phyloP scores from a whole-genome alignment of 805 yeast genomes.

The Starmerella tilneyi region DNA sequence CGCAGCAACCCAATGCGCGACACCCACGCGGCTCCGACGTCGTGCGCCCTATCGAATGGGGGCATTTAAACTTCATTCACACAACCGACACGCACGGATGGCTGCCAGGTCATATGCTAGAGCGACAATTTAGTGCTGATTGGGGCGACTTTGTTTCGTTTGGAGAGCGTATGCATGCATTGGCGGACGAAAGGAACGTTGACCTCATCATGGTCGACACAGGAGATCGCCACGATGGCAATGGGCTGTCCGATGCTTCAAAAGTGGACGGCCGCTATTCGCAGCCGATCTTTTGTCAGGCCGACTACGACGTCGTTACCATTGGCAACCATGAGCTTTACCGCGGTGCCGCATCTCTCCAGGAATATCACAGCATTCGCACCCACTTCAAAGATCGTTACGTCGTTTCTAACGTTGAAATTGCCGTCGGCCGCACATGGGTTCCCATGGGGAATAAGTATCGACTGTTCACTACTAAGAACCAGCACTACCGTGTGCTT shows the following conservation, averaged over 20 bases:
- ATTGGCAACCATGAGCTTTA: slow-evolving; percentile 88
- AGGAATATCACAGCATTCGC: slow-evolving; percentile 48
- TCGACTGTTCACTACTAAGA: slow-evolving; percentile 52
- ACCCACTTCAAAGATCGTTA: slow-evolving; percentile 48
- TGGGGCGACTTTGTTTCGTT: slow-evolving; percentile 92
- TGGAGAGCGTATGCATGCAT: slow-evolving; percentile 37
- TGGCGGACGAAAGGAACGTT: slow-evolving; percentile 38
- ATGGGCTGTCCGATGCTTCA: slow-evolving; percentile 69
- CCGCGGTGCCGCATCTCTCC: slow-evolving; percentile 47
- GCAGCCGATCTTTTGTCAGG: slow-evolving; percentile 46
- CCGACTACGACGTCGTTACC: slow-evolving; percentile 67
- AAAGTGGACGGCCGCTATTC: slow-evolving; percentile 54
- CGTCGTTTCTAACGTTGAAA: slow-evolving; percentile 37
- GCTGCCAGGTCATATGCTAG: slow-evolving; percentile 82
- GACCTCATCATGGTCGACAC: slow-evolving; percentile 71
- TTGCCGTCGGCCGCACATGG: slow-evolving; percentile 30
- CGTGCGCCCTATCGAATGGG: slow-evolving; percentile 51
- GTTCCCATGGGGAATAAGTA: slow-evolving; percentile 60
- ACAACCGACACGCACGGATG: slow-evolving; percentile 97
- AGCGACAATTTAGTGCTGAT: slow-evolving; percentile 47
- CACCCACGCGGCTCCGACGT: slow-evolving; percentile 16
- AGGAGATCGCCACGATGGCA: slow-evolving; percentile 91
- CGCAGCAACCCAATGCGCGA: slow-evolving; percentile 17
- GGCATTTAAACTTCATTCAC: slow-evolving; percentile 73
- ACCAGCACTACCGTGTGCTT: slow-evolving; percentile 42